These are phyloP conservation scores for Agaricus blazei DNA, from an alignment of 768 basidiomycete species.

Conservation along the genomic window DNA sequence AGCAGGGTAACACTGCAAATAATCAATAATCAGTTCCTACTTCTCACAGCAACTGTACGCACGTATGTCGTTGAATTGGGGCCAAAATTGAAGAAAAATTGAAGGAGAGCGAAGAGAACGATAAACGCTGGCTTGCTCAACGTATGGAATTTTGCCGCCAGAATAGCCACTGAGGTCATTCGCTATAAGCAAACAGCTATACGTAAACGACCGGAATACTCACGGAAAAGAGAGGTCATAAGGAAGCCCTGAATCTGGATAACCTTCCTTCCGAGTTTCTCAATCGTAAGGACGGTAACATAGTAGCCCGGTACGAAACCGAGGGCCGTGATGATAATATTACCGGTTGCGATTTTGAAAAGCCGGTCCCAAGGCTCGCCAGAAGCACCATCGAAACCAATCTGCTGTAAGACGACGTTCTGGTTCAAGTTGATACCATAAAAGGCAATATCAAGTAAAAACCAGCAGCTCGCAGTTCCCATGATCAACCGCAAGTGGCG, in stretches of 20 bases:
- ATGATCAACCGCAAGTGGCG: slow-evolving; percentile 61
- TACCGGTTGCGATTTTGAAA: slow-evolving; percentile 63
- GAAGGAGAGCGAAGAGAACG: slow-evolving; percentile 66
- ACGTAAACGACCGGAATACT: slow-evolving; percentile 7
- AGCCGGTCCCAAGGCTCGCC: slow-evolving; percentile 61
- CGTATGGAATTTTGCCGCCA: slow-evolving; percentile 58
- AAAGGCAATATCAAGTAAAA: slow-evolving; percentile 74
- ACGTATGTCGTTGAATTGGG: slow-evolving; percentile 63
- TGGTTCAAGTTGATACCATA: slow-evolving; percentile 74
- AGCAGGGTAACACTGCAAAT: slow-evolving; percentile 57
- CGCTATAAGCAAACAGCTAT: background rate
- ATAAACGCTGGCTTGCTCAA: slow-evolving; percentile 60
- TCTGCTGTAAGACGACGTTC: slow-evolving; percentile 69
- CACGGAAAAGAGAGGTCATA: slow-evolving; percentile 62
- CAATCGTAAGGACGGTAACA: slow-evolving; percentile 60
- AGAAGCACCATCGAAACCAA: slow-evolving; percentile 56
- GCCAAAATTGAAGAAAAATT: slow-evolving; percentile 85
- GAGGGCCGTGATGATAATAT: slow-evolving; percentile 66
- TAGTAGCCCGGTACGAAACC: slow-evolving; percentile 70
- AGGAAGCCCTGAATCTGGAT: slow-evolving; percentile 78
- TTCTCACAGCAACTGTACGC: slow-evolving; percentile 7
- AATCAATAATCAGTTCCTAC: background rate
- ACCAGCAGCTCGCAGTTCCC: slow-evolving; percentile 69
- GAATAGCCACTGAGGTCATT: slow-evolving; percentile 46
- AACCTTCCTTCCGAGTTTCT: slow-evolving; percentile 66